Base-by-base conservation (phyloP, 495 filamentous ascomycete genomes). In the Podospora tetraspora region DNA sequence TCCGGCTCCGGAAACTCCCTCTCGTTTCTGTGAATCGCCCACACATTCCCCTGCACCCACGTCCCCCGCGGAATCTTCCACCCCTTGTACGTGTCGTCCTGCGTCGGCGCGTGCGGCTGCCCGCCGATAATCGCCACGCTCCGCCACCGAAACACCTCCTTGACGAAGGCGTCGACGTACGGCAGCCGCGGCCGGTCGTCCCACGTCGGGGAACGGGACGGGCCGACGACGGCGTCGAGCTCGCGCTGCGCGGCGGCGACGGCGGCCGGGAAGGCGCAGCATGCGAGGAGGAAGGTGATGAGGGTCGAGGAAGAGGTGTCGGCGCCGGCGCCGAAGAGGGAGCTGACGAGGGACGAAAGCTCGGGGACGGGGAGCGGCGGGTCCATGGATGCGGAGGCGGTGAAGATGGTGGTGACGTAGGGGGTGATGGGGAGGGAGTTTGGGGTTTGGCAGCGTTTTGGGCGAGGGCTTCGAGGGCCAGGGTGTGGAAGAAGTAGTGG, bases 221-320 rank as follows among this genome's bases (percentile, higher is more conserved):
- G 70, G 13, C 88, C 88, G 13, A 90, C 76, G 1, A 88, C 84
- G 3, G 77, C 73, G 74, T 91, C 88, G 0, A 90, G 71, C 68
- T 90, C 88, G 43, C 79, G 80, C 23, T 78, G 76, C 1, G 76
- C 76, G 10, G 76, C 73, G 9, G 72, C 61, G 34, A 85, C 73
- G 24, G 81, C 75, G 32, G 83, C 78, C 3, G 84, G 84, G 64
- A 85, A 89, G 61, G 77, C 84, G 64, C 77, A 84, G 76, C 89
- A 84, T 10, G 86, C 88, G 2, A 91, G 81, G 9, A 90, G 77
- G 37, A 88, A 88, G 16, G 84, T 87, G 72, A 87, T 84, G 27
- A 91, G 77, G 0, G 88, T 89, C 52, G 85, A 85, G 10, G 87
- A 87, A 3, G 87, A 88, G 7, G 88, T 91, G 76, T 91, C 88